Conservation (phyloP, 2,329 filamentous ascomycete genomes). For the Sclerotinia trifoliorum region DNA sequence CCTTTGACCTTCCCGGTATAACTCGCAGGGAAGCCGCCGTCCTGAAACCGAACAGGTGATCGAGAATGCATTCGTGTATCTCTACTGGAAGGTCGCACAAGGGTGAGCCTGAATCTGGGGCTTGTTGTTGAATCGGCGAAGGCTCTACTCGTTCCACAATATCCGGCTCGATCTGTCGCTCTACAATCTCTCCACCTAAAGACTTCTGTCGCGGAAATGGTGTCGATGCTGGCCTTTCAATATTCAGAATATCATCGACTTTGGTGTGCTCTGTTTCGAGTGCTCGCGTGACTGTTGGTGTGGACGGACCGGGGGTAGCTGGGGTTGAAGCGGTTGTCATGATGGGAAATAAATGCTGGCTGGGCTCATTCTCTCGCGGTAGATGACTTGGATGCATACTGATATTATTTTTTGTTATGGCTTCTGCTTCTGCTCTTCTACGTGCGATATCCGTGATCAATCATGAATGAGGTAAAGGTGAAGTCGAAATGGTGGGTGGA, state of each 20-base stretch:
- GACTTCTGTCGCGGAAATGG: conserved; percentile 39
- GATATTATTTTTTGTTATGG: not conserved
- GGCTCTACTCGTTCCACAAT: conserved; percentile 5
- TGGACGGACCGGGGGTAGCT: conserved; percentile 39
- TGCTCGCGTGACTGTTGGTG: conserved; percentile 35
- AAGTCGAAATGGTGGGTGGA: conserved; percentile 1
- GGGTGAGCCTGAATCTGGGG: conserved; percentile 21
- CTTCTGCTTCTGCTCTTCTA: conserved; percentile 15
- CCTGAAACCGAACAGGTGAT: conserved; percentile 68
- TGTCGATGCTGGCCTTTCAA: conserved; percentile 38
- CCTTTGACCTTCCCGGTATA: conserved; percentile 51
- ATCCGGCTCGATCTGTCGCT: conserved; percentile 19
- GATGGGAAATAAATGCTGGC: conserved; percentile 30
- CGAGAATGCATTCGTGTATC: conserved; percentile 70
- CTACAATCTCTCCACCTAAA: conserved; percentile 34
- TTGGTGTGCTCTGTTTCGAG: conserved; percentile 33
- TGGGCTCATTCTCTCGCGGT: conserved; percentile 29
- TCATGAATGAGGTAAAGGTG: conserved; percentile 15
- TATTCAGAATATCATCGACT: conserved; percentile 35
- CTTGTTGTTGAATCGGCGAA: conserved; percentile 12
- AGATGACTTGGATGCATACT: conserved; percentile 12
- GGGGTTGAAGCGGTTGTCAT: conserved; percentile 39
- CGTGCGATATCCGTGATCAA: not conserved
- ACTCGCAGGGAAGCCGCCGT: conserved; percentile 60
- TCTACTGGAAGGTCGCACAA: conserved; percentile 58